Conservation (phyloP, 768 basidiomycete species). For the Termitomyces sp. region DNA sequence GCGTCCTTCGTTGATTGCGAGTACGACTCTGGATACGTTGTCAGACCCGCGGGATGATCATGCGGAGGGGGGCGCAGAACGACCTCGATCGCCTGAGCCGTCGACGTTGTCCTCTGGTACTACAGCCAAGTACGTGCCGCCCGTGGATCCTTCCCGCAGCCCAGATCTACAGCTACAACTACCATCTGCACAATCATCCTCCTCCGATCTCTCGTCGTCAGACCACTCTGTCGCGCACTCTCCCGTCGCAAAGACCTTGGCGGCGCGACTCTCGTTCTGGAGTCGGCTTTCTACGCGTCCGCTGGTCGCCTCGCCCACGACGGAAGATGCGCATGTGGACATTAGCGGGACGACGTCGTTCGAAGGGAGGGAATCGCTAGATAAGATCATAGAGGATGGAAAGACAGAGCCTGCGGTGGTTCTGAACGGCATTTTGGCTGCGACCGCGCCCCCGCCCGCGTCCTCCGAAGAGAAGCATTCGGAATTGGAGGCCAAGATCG, state of each 20-base stretch:
- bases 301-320: constrained; percentile 6
- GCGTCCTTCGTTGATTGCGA: constrained; percentile 41
- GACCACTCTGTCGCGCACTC: constrained; percentile 38
- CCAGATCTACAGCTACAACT: constrained; percentile 17
- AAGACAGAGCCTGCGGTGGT: constrained; percentile 48
- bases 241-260: constrained; percentile 58
- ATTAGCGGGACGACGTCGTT: constrained; percentile 1
- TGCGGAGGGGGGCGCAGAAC: constrained; percentile 5
- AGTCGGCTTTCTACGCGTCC: constrained; percentile 49
- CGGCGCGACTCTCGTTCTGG: constrained; percentile 74
- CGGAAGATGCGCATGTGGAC: constrained; percentile 4
- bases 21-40: constrained; percentile 18
- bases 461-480: constrained; percentile 62
- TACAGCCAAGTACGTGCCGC: constrained; percentile 41
- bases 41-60: constrained; percentile 7
- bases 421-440: constrained; percentile 51
- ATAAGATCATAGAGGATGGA: constrained; percentile 39
- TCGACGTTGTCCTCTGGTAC: constrained; percentile 39
- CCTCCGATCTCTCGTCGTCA: constrained; percentile 49
- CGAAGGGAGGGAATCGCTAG: constrained; percentile 31
- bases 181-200: constrained; percentile 35
- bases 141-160: constrained; percentile 23
- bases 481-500: constrained; percentile 79
- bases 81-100: constrained; percentile 4
- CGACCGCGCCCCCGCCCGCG: constrained; percentile 56